Conservation (phyloP, 2,329 filamentous ascomycete species). For the Aspergillus sp. region DNA sequence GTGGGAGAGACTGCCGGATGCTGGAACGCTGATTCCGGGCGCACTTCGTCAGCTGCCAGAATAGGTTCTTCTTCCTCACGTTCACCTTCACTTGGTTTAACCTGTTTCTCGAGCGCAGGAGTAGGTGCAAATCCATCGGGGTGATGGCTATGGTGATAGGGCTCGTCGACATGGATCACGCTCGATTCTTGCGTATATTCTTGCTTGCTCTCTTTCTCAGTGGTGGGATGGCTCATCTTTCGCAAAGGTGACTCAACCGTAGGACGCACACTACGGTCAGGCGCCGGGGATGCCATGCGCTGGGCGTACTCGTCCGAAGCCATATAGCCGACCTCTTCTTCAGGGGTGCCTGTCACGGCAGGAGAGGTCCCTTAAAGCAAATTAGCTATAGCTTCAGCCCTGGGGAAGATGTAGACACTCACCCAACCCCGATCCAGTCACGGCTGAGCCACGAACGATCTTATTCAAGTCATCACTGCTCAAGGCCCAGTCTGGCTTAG, state of each 20-base stretch:
- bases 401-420: constrained; percentile 19
- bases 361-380: constrained; percentile 53
- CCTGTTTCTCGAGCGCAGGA: constrained; percentile 46
- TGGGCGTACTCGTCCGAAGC: constrained; percentile 78
- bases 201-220: constrained; percentile 37
- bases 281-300: constrained; percentile 62
- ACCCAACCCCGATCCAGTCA: constrained; percentile 48
- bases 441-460: constrained; percentile 67
- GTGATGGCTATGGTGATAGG: constrained; percentile 38
- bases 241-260: constrained; percentile 47
- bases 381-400: constrained; percentile 7
- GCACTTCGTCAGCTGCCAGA: constrained; percentile 78
- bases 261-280: constrained; percentile 38
- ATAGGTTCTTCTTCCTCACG: constrained; percentile 67
- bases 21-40: constrained; percentile 59
- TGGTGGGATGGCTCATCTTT: constrained; percentile 43
- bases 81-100: constrained; percentile 42
- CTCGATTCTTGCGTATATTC: constrained; percentile 14
- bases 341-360: constrained; percentile 65
- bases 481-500: constrained; percentile 70
- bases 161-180: constrained; percentile 73
- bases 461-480: constrained; percentile 86
- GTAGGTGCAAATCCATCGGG: constrained; percentile 45
- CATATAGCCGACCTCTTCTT: constrained; percentile 83
- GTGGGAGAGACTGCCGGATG: constrained; percentile 77